Conservation (phyloP, 1,284 basidiomycete genomes). For the Rhodotorula sp. region DNA sequence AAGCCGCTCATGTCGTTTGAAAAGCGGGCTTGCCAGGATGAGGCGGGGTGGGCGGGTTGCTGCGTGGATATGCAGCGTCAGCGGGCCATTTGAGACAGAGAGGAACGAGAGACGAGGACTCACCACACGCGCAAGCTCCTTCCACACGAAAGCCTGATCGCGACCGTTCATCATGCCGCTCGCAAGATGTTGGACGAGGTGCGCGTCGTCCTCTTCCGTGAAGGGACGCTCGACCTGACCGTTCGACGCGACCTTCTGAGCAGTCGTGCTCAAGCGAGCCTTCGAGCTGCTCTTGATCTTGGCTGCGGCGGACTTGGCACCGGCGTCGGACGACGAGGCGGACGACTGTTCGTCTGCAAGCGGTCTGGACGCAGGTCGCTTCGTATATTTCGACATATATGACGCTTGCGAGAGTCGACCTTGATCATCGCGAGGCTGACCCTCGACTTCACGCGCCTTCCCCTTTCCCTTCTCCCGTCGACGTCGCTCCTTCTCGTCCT, state of each 20-base stretch:
- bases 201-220: neutral
- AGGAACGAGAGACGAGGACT: neutral
- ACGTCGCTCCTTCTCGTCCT: neutral
- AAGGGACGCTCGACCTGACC: neutral
- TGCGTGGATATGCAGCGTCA: neutral
- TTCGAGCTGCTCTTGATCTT: too few species aligned
- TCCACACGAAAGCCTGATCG: neutral
- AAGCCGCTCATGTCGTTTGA: too few species aligned
- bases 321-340: too few species aligned
- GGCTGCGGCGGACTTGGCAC: too few species aligned
- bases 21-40: neutral
- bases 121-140: neutral
- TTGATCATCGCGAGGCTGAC: too few species aligned
- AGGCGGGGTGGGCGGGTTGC: conserved; percentile 1
- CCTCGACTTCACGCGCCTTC: neutral
- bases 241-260: too few species aligned
- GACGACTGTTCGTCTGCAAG: too few species aligned
- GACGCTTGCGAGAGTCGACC: too few species aligned
- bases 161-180: neutral
- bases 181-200: conserved; percentile 1
- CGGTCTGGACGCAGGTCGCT: too few species aligned
- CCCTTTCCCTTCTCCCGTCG: neutral
- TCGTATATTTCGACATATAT: too few species aligned
- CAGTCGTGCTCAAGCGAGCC: neutral
- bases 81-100: neutral